These are phyloP conservation scores for Thelonectria olida DNA, from an alignment of 2,329 filamentous ascomycete species.

Conservation along the genomic window DNA sequence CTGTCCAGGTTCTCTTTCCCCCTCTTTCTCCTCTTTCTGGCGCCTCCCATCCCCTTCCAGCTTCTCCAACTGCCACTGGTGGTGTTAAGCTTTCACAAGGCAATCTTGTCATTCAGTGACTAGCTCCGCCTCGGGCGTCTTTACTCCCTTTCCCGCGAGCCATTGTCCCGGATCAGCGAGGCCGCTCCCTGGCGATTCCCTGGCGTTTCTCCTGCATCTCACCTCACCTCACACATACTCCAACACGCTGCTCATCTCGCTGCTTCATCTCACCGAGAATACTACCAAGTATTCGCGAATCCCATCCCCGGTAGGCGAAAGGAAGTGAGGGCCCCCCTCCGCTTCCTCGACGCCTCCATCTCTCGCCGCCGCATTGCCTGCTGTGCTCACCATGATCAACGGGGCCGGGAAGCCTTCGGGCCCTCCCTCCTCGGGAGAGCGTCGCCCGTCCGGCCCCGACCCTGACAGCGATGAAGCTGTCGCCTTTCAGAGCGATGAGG, in stretches of 20 bases:
- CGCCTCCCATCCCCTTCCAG: neutral
- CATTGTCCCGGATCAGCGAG: slow-evolving; percentile 29
- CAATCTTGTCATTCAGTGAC: neutral
- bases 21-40: neutral
- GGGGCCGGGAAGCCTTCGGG: slow-evolving; percentile 38
- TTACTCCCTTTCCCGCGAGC: slow-evolving; percentile 21
- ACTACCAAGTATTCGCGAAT: neutral
- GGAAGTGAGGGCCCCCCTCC: slow-evolving; percentile 14
- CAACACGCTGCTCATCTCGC: slow-evolving; percentile 11
- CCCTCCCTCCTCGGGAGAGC: slow-evolving; percentile 40
- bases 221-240: slow-evolving; percentile 5
- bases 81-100: neutral
- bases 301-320: slow-evolving; percentile 1
- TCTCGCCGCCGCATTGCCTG: slow-evolving; percentile 15
- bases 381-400: slow-evolving; percentile 36
- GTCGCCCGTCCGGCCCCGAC: slow-evolving; percentile 46
- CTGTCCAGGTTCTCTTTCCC: neutral
- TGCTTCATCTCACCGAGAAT: slow-evolving; percentile 21
- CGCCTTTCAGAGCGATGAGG: slow-evolving; percentile 50
- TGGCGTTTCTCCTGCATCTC: slow-evolving; percentile 19
- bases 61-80: neutral
- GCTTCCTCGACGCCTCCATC: slow-evolving; percentile 3
- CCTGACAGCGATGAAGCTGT: slow-evolving; percentile 58
- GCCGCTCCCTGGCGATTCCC: slow-evolving; percentile 1
- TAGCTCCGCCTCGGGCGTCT: slow-evolving; percentile 17